phyloP scores from a whole-genome alignment of 23 red algal species.

The Porphyridium purpureum region DNA sequence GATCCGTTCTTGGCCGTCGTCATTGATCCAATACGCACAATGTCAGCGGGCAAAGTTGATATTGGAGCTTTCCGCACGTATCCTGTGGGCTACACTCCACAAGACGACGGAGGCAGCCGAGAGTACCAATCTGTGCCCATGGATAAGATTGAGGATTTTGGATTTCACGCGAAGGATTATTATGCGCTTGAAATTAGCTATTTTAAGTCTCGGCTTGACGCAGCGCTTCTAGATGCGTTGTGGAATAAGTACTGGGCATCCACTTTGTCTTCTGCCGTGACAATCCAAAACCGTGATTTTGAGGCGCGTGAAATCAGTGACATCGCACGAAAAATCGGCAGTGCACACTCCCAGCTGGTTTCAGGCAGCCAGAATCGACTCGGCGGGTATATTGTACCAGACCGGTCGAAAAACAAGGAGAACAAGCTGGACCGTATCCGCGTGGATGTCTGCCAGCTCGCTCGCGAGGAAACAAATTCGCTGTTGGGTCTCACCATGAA shows the following conservation, averaged over 20 bases:
- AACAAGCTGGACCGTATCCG: too few species aligned
- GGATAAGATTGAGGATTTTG: conserved; percentile 90
- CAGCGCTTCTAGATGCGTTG: conserved; percentile 37
- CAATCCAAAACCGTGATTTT: conserved; percentile 46
- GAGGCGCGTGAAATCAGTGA: conserved; percentile 58
- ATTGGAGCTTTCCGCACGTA: conserved; percentile 92
- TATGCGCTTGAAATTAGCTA: conserved; percentile 70
- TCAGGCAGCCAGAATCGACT: too few species aligned
- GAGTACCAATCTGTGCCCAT: conserved; percentile 90
- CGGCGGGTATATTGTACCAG: too few species aligned
- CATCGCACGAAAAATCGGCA: conserved; percentile 47
- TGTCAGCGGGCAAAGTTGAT: conserved; percentile 71
- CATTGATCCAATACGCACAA: conserved; percentile 72
- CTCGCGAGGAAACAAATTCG: too few species aligned
- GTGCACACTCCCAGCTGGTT: too few species aligned
- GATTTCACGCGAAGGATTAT: conserved; percentile 61
- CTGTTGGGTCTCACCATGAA: too few species aligned
- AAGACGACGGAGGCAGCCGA: conserved; percentile 8
- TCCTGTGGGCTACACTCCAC: conserved; percentile 45
- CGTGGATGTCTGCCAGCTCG: too few species aligned
- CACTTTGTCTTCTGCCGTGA: conserved; percentile 51
- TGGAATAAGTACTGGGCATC: conserved; percentile 87
- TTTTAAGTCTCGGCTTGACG: conserved; percentile 75
- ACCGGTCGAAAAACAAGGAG: too few species aligned
- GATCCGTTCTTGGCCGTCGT: conserved; percentile 90